phyloP scores from a whole-genome alignment of 2,329 filamentous ascomycete genomes.

The Tolypocladium nubicola region DNA sequence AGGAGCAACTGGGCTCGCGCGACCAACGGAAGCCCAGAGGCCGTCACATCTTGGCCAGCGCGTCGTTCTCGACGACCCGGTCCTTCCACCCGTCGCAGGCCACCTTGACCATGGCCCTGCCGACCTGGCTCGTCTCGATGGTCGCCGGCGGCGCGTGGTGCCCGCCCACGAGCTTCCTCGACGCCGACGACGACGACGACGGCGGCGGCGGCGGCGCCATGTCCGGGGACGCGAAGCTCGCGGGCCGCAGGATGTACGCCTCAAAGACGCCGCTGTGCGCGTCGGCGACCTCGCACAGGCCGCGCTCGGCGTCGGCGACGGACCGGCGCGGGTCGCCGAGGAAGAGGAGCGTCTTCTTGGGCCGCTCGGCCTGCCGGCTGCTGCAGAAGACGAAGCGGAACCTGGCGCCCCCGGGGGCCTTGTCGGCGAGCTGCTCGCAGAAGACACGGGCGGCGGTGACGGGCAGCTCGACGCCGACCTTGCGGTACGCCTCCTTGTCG shows the following conservation, averaged over 20 bases:
- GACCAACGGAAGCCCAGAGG: background rate
- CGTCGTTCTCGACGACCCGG: slow-evolving; percentile 22
- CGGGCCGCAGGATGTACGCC: slow-evolving; percentile 26
- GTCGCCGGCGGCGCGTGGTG: slow-evolving; percentile 17
- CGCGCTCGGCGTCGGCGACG: slow-evolving; percentile 28
- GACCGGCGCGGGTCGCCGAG: slow-evolving; percentile 24
- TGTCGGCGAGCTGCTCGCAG: slow-evolving; percentile 16
- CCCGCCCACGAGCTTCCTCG: slow-evolving; percentile 16
- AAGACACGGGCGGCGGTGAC: slow-evolving; percentile 51
- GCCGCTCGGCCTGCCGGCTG: slow-evolving; percentile 21
- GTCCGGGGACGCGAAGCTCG: slow-evolving; percentile 16
- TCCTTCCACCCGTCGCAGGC: slow-evolving; percentile 24
- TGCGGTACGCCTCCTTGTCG: slow-evolving; percentile 30
- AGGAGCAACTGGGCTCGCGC: background rate
- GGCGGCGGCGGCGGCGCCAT: slow-evolving; percentile 9
- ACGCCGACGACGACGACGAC: slow-evolving; percentile 5
- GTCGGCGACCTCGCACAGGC: slow-evolving; percentile 25
- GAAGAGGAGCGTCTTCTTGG: slow-evolving; percentile 23
- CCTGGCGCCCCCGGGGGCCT: slow-evolving; percentile 16
- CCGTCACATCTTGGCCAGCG: slow-evolving; percentile 16
- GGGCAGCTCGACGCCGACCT: slow-evolving; percentile 51
- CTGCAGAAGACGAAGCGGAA: slow-evolving; percentile 35
- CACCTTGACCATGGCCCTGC: slow-evolving; percentile 23
- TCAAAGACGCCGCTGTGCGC: slow-evolving; percentile 19
- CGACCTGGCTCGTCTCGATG: slow-evolving; percentile 25